Base-by-base conservation (phyloP, 495 filamentous ascomycete genomes). In the Hamigera avellanea region DNA sequence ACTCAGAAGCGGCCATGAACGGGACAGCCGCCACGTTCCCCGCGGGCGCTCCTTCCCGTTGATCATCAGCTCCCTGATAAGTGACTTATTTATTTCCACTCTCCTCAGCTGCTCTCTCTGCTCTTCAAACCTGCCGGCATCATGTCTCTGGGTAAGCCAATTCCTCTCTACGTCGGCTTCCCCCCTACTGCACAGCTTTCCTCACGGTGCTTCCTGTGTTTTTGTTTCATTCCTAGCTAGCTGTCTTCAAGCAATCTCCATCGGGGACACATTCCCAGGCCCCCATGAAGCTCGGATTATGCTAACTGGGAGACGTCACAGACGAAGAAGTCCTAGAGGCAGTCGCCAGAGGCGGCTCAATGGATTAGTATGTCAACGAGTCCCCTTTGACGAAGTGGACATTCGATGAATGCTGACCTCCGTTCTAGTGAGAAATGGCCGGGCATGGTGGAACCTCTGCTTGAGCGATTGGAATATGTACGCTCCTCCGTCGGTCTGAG, bases 241-340 rank as follows among this genome's bases (percentile, higher is more conserved):
- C 12, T 30, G 28, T 30, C 21, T 30, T 15, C 28, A 6, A n/a
- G n/a, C n/a, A n/a, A n/a, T n/a, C n/a, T n/a, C n/a, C n/a, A n/a
- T n/a, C n/a, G n/a, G n/a, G n/a, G n/a, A n/a, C n/a, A n/a, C n/a
- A n/a, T n/a, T n/a, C n/a, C n/a, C n/a, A n/a, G n/a, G n/a, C 28
- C 28, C 28, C 14, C 5, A 30, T 30, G n/a, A 6, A 30, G 28
- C 28, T 30, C n/a, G 4, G 28, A 15, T 12, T 3, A 30, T 30
- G 28, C 28, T 30, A 9, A 23, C 21, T n/a, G n/a, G n/a, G 9
- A 23, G 5, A 23, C 9, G 7, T 26, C 19, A 50, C 40, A 60
- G 74, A 77, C 44, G 78, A 86, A 49, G 72, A 73, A 51, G 59
- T 81, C 44, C 64, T 91, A 31, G 63, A 67, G 45, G 57, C 51